Evolutionary conservation across 129 eudicot genomes (phyloP).

Genomic region (Artemisia argyi): DNA sequence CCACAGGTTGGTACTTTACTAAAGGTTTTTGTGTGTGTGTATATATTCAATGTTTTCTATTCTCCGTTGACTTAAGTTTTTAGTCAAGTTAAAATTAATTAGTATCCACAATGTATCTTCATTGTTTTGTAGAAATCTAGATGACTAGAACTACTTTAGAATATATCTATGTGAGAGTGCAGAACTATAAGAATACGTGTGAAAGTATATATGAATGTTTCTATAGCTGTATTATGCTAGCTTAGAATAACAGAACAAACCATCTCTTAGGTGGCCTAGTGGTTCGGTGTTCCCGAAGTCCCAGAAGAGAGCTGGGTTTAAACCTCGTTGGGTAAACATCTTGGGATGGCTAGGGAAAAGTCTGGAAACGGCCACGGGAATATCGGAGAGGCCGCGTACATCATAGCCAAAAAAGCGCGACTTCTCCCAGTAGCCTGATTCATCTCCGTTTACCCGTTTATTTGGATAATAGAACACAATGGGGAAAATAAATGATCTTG

Average conservation of each 20-base stretch:
- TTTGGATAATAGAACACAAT: no score
- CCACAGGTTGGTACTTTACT: constrained; percentile 63
- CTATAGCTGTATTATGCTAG: not conserved
- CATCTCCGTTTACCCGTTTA: no score
- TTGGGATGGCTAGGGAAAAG: no score
- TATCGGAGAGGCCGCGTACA: not conserved
- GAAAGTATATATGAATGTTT: constrained; percentile 13
- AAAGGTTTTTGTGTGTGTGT: no score
- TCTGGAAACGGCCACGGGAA: no score
- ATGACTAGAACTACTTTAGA: not conserved
- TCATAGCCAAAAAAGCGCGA: no score
- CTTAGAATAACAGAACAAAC: not conserved
- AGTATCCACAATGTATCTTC: constrained; percentile 4
- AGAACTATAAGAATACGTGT: not conserved
- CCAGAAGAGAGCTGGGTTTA: no score
- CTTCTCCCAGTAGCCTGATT: no score
- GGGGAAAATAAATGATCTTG: no score
- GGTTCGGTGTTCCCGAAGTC: no score
- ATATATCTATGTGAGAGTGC: not conserved
- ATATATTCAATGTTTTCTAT: not conserved
- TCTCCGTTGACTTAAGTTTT: not conserved
- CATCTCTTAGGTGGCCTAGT: no score
- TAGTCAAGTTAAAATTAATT: not conserved
- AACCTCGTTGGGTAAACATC: no score
- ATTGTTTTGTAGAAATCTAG: not conserved